Conservation (phyloP, 208 protist species). For the Leishmania mexicana region DNA sequence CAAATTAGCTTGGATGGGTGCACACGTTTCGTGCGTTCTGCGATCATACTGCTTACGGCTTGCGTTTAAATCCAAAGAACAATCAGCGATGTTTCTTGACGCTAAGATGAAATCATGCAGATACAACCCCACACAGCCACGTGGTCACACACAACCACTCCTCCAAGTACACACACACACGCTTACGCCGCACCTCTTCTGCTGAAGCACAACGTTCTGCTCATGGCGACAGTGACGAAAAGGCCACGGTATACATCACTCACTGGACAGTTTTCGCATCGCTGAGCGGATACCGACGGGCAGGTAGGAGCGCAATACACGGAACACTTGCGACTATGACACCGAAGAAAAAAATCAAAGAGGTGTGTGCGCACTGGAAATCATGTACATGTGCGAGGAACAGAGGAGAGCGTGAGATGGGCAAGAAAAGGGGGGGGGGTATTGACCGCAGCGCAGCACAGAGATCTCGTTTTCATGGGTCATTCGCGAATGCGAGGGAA, state of each 20-base stretch:
- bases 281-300: not conserved
- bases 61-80: constrained; percentile 8
- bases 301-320: not conserved
- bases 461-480: not conserved
- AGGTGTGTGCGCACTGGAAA: not conserved
- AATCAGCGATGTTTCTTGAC: constrained; percentile 19
- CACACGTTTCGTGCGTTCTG: not conserved
- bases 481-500: not conserved
- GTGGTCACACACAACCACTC: not conserved
- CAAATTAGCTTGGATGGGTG: not conserved
- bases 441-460: not conserved
- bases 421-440: not conserved
- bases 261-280: not conserved
- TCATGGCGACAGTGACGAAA: not conserved
- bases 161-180: not conserved
- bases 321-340: not conserved
- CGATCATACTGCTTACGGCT: constrained; percentile 22
- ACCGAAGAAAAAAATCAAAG: not conserved
- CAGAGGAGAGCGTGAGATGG: not conserved
- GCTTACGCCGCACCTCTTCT: not conserved
- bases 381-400: not conserved
- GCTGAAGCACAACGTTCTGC: not conserved
- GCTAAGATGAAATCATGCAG: constrained; percentile 10
- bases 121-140: not conserved
- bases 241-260: not conserved